Evolutionary conservation across 2,329 filamentous ascomycete genomes (phyloP).

Genomic region (Ceratocystis albifundus): DNA sequence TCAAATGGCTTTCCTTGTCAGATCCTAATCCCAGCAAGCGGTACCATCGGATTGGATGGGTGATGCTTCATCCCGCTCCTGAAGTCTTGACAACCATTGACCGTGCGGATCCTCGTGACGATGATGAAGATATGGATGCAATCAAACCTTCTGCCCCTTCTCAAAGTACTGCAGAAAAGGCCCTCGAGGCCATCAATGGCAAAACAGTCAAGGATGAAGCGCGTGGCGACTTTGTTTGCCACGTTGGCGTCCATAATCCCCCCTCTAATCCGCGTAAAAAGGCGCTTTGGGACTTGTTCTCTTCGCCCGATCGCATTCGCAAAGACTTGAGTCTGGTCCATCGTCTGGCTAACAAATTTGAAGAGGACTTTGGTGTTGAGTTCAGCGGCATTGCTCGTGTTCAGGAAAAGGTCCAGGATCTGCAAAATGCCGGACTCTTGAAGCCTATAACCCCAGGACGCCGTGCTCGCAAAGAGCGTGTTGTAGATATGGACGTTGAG

Average conservation of each 20-base stretch:
- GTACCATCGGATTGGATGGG: conserved; percentile 96
- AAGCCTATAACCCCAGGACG: conserved; percentile 52
- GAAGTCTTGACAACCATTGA: conserved; percentile 56
- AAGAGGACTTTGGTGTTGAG: conserved; percentile 66
- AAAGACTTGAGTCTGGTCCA: conserved; percentile 77
- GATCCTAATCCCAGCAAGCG: conserved; percentile 96
- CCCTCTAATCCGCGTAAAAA: conserved; percentile 81
- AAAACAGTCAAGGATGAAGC: conserved; percentile 94
- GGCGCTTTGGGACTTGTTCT: conserved; percentile 93
- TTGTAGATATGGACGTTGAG: conserved; percentile 30
- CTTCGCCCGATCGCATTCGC: conserved; percentile 81
- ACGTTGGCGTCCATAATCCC: conserved; percentile 90
- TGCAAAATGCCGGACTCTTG: conserved; percentile 64
- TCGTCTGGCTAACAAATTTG: conserved; percentile 71
- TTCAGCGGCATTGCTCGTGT: conserved; percentile 70
- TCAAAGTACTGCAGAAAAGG: conserved; percentile 63
- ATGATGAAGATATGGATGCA: conserved; percentile 36
- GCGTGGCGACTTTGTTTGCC: conserved; percentile 91
- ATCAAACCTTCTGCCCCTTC: conserved; percentile 40
- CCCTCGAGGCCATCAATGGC: conserved; percentile 86
- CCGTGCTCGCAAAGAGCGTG: conserved; percentile 49
- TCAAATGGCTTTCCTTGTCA: conserved; percentile 90
- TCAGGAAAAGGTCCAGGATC: conserved; percentile 73
- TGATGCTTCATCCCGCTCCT: conserved; percentile 75
- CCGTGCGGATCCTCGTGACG: conserved; percentile 60